Base-by-base conservation (phyloP, 495 filamentous ascomycete species). In the Trichocladium antarcticum region DNA sequence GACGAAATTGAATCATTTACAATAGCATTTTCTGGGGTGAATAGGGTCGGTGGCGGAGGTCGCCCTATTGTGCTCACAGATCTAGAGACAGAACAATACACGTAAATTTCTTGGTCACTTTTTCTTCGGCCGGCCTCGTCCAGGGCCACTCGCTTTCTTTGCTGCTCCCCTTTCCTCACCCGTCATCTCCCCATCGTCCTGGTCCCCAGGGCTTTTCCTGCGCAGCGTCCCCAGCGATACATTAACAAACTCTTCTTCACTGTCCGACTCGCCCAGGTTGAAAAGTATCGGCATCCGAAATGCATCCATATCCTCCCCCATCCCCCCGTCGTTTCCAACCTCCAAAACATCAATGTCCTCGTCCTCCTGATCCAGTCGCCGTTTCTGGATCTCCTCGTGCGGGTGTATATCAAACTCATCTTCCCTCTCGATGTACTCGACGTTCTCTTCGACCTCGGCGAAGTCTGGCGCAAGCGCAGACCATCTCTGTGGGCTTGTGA, bases 351-450 rank as follows among this genome's bases (percentile, higher is more conserved):
- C 93, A 1, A 95, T 81, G 41, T 83, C 80, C 59, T 95, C 89
- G 43, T 79, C 76, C 63, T 99, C 92, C 38, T 81, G 70, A 60
- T 96, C 88, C 4, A 96, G 70, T 21, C 87, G 75, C 14, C 89
- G 81, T 63, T 95, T 93, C 57, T 93, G 85, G 15, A 96, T 84
- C 63, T 97, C 92, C 60, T 95, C 89, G 20, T 89, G 83, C 0
- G 89, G 89, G 57, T 96, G 90, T 48, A 97, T 90, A 60, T 99
- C 92, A 55, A 97, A 99, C 58, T 99, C 92, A 59, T 97, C 93
- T 68, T 97, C 92, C 22, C 78, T 76, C 62, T 99, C 92, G 32
- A 90, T 75, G 59, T 97, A 97, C 66, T 95, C 89, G 10, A 95
- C 87, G 50, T 97, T 97, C 65, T 97, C 93, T 68, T 99, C 92